Conservation (phyloP, 805 yeast species). For the Cyberlindnera lachancei region DNA sequence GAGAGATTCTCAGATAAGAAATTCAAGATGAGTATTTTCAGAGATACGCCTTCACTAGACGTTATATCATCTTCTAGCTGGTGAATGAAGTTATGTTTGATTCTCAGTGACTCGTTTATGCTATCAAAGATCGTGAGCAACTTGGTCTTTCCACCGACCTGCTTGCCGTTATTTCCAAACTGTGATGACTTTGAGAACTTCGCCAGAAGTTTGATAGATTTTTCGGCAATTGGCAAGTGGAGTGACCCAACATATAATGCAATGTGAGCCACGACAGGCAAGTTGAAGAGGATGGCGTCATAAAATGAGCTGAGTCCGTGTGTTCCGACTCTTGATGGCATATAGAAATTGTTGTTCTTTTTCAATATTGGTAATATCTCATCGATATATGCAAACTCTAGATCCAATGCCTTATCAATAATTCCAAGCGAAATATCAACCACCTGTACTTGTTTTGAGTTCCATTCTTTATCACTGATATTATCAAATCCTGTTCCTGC, state of each 20-base stretch:
- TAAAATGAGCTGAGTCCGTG: slow-evolving; percentile 58
- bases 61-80: slow-evolving; percentile 48
- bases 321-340: slow-evolving; percentile 36
- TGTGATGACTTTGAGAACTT: slow-evolving; percentile 41
- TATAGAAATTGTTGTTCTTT: slow-evolving; percentile 25
- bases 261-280: slow-evolving; percentile 67
- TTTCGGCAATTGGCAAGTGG: slow-evolving; percentile 41
- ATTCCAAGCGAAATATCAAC: slow-evolving; percentile 37
- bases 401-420: slow-evolving; percentile 36
- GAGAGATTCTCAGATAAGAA: slow-evolving; percentile 47
- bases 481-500: slow-evolving; percentile 54
- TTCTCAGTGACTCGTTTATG: slow-evolving; percentile 69
- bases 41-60: slow-evolving; percentile 30
- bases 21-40: slow-evolving; percentile 53
- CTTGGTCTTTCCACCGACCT: slow-evolving; percentile 42
- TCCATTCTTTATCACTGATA: slow-evolving; percentile 31
- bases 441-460: slow-evolving; percentile 27
- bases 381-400: slow-evolving; percentile 55
- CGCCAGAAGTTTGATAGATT: slow-evolving; percentile 45
- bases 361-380: slow-evolving; percentile 44
- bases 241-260: slow-evolving; percentile 66
- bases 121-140: slow-evolving; percentile 65
- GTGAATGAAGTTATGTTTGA: slow-evolving; percentile 63
- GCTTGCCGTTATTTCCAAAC: slow-evolving; percentile 29
- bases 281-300: slow-evolving; percentile 63